Conservation (phyloP, 2,329 filamentous ascomycete genomes). For the Colletotrichum theobromicola region DNA sequence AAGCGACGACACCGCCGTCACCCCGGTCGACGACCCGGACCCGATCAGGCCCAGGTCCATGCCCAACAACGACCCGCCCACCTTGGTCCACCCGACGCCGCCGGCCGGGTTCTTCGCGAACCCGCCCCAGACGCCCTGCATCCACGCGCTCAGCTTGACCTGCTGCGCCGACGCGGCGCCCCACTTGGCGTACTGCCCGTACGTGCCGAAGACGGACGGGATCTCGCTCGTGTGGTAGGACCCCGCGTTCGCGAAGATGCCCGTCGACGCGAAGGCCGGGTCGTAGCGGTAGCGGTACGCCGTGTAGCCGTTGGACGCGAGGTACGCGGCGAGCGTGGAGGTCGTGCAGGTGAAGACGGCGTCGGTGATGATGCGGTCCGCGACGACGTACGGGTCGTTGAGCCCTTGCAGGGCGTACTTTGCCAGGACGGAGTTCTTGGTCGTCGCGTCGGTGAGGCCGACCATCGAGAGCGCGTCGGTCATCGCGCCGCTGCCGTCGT, state of each 20-base stretch:
- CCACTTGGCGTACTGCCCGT: not conserved
- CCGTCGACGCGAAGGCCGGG: slow-evolving; percentile 1
- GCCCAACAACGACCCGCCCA: not conserved
- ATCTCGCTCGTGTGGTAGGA: slow-evolving; percentile 20
- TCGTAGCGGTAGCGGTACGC: slow-evolving; percentile 18
- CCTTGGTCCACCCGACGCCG: slow-evolving; percentile 7
- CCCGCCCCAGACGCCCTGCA: slow-evolving; percentile 6
- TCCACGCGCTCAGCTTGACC: not conserved
- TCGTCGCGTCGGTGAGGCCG: not conserved
- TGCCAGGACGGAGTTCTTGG: not conserved
- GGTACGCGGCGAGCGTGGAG: not conserved
- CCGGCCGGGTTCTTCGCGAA: slow-evolving; percentile 10
- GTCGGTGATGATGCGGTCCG: slow-evolving; percentile 2
- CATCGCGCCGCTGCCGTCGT: not conserved
- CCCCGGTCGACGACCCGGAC: not conserved
- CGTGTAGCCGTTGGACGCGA: not conserved
- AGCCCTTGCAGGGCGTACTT: not conserved
- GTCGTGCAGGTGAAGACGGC: slow-evolving; percentile 9
- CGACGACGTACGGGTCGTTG: not conserved
- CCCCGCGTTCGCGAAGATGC: slow-evolving; percentile 12
- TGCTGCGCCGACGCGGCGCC: not conserved
- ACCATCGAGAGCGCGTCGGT: not conserved
- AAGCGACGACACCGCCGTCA: not conserved
- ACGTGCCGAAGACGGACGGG: slow-evolving; percentile 17
- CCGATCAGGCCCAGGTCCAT: not conserved